These are phyloP conservation scores for Linnemannia hyalina DNA, from an alignment of 192 early-diverging fungal species.

Conservation along the genomic window DNA sequence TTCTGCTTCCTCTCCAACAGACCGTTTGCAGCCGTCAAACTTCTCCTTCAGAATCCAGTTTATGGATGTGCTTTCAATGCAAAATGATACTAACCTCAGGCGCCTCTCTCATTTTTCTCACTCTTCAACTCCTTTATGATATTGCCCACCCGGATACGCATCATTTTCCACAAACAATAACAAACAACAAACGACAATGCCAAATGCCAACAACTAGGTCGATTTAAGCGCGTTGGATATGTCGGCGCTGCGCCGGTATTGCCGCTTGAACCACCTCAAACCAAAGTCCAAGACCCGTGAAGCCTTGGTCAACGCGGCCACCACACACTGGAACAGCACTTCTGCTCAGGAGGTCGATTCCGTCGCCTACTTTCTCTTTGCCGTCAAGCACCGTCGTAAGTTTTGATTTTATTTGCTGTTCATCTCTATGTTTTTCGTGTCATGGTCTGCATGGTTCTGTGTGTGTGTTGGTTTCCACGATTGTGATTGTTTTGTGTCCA, in stretches of 20 bases:
- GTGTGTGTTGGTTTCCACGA: too few relatives aligned
- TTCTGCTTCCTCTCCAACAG: neutral
- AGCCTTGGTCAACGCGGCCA: conserved; percentile 28
- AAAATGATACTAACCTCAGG: too few relatives aligned
- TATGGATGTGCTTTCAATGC: too few relatives aligned
- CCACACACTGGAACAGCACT: conserved; percentile 38
- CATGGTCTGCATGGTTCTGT: neutral
- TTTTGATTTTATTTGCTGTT: neutral
- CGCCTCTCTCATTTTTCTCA: too few relatives aligned
- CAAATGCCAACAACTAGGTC: conserved; percentile 3
- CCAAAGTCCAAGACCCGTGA: conserved; percentile 44
- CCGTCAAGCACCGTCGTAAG: conserved; percentile 56
- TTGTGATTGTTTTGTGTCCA: too few relatives aligned
- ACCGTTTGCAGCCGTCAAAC: neutral
- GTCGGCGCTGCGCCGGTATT: conserved; percentile 43
- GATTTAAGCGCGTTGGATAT: conserved; percentile 37
- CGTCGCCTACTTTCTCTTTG: conserved; percentile 56
- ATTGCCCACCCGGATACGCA: neutral
- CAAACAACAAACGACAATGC: neutral
- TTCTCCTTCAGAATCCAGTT: too few relatives aligned
- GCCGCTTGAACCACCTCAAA: conserved; percentile 50
- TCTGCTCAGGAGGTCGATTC: conserved; percentile 42
- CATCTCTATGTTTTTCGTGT: neutral
- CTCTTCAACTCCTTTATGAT: too few relatives aligned
- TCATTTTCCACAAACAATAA: neutral